A percentile compares a stretch with the other conserved stretches of the same genome.
Evolutionary conservation across 768 basidiomycete genomes (phyloP).

Genomic region (Strobilomyces confusus): DNA sequence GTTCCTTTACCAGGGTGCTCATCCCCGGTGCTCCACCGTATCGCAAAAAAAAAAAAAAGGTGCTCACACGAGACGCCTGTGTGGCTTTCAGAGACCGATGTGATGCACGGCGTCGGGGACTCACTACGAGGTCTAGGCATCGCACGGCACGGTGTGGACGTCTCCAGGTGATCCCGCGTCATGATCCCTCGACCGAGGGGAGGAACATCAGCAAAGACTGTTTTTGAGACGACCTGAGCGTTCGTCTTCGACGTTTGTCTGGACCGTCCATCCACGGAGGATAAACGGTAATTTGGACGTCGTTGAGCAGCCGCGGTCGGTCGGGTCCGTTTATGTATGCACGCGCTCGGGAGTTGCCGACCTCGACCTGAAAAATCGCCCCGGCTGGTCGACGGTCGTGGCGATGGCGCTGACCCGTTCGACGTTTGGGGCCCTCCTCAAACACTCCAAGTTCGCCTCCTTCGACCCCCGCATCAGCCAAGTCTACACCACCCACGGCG

Average conservation of each 20-base stretch:
- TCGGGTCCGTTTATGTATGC: conserved; percentile 29
- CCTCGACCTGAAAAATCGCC: neutral
- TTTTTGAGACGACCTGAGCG: conserved; percentile 63
- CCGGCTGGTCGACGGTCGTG: neutral
- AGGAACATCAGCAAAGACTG: conserved; percentile 88
- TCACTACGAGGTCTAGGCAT: conserved; percentile 12
- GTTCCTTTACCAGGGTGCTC: conserved; percentile 90
- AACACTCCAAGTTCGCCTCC: conserved; percentile 77
- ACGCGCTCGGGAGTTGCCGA: conserved; percentile 24
- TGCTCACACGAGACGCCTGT: conserved; percentile 23
- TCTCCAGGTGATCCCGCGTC: conserved; percentile 93
- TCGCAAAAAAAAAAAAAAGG: conserved; percentile 8
- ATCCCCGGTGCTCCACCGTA: conserved; percentile 49
- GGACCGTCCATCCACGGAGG: conserved; percentile 70
- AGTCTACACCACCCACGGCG: conserved; percentile 67
- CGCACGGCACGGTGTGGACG: conserved; percentile 44
- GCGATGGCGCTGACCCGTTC: conserved; percentile 45
- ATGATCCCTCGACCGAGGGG: conserved; percentile 86
- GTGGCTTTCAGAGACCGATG: neutral
- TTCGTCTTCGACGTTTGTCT: conserved; percentile 84
- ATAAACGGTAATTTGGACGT: conserved; percentile 82
- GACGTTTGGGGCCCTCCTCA: conserved; percentile 71
- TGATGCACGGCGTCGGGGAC: neutral
- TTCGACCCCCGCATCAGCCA: conserved; percentile 76
- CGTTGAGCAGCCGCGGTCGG: conserved; percentile 34